Percentiles rank a stretch among this genome's conserved stretches.
phyloP scores from a whole-genome alignment of 225 moss, liverwort and hornwort genomes.

The Sphagnum contortum region DNA sequence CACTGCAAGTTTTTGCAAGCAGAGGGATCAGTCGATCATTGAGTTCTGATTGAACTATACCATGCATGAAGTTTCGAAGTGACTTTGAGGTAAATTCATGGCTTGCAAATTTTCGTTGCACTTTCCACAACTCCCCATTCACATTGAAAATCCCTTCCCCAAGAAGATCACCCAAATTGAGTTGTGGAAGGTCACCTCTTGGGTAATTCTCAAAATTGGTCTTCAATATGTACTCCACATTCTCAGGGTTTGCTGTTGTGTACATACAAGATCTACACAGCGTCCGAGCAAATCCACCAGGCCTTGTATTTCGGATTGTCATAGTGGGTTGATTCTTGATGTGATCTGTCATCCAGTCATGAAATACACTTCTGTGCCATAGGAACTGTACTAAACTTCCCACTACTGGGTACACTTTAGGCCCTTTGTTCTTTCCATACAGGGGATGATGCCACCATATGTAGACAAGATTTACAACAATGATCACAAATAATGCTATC shows the following conservation, averaged over 20 bases:
- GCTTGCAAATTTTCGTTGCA: conserved; percentile 21
- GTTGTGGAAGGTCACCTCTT: conserved; percentile 7
- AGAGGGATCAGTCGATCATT: conserved; percentile 19
- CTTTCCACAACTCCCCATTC: conserved; percentile 19
- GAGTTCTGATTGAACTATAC: conserved; percentile 14
- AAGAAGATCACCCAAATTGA: conserved; percentile 5
- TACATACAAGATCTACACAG: neutral
- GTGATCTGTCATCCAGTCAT: conserved; percentile 2
- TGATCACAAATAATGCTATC: conserved; percentile 1
- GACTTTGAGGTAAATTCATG: conserved; percentile 29
- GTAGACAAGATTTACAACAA: conserved; percentile 1
- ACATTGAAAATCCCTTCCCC: conserved; percentile 21
- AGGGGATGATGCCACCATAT: conserved; percentile 14
- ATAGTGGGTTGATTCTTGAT: neutral
- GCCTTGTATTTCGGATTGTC: conserved; percentile 2
- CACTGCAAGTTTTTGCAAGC: conserved; percentile 9
- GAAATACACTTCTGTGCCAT: neutral
- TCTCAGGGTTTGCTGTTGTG: conserved; percentile 11
- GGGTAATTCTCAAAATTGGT: conserved; percentile 29
- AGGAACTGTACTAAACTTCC: conserved; percentile 6
- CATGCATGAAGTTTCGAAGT: conserved; percentile 19
- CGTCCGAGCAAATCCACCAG: neutral
- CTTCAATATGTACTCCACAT: conserved; percentile 25
- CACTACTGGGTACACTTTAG: conserved; percentile 12
- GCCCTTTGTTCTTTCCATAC: conserved; percentile 19